Evolutionary conservation across 805 yeast genomes (phyloP).

Genomic region (Nakazawaea peltata): DNA sequence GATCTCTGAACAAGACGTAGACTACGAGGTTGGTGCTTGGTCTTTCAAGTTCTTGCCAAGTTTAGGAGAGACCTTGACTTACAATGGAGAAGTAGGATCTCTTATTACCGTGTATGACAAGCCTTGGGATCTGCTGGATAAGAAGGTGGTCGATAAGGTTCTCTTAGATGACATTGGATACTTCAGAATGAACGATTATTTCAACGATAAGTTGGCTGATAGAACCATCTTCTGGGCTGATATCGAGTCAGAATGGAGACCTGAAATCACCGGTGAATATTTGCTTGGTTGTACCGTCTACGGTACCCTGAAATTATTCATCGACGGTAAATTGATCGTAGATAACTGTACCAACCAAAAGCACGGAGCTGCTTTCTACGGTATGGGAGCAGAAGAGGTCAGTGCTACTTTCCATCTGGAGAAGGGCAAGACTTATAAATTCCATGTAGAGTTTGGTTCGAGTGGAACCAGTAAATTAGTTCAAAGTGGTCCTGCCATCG

Average conservation of each 20-base stretch:
- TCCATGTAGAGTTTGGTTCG: slow-evolving; percentile 46
- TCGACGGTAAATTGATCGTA: slow-evolving; percentile 43
- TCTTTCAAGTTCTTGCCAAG: slow-evolving; percentile 26
- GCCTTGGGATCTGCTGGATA: slow-evolving; percentile 11
- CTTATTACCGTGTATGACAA: slow-evolving; percentile 18
- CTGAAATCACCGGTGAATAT: slow-evolving; percentile 40
- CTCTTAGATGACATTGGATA: slow-evolving; percentile 14
- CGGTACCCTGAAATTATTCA: slow-evolving; percentile 49
- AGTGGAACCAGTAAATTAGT: slow-evolving; percentile 24
- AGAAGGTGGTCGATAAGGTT: slow-evolving; percentile 21
- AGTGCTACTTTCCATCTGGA: slow-evolving; percentile 27
- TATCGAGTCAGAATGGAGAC: slow-evolving; percentile 33
- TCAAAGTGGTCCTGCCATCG: slow-evolving; percentile 7
- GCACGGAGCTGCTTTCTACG: slow-evolving; percentile 42
- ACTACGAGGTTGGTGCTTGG: slow-evolving; percentile 28
- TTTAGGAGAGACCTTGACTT: slow-evolving; percentile 16
- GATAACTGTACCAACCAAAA: slow-evolving; percentile 49
- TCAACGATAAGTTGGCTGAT: slow-evolving; percentile 15
- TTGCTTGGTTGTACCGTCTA: slow-evolving; percentile 42
- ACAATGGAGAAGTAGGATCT: slow-evolving; percentile 17
- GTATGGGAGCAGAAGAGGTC: slow-evolving; percentile 47
- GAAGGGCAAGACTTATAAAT: slow-evolving; percentile 35
- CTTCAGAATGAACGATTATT: slow-evolving; percentile 22
- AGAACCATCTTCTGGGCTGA: slow-evolving; percentile 30
- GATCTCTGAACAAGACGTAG: slow-evolving; percentile 15